phyloP scores from a whole-genome alignment of 148 eudicot species.

The Camellia granthamiana region DNA sequence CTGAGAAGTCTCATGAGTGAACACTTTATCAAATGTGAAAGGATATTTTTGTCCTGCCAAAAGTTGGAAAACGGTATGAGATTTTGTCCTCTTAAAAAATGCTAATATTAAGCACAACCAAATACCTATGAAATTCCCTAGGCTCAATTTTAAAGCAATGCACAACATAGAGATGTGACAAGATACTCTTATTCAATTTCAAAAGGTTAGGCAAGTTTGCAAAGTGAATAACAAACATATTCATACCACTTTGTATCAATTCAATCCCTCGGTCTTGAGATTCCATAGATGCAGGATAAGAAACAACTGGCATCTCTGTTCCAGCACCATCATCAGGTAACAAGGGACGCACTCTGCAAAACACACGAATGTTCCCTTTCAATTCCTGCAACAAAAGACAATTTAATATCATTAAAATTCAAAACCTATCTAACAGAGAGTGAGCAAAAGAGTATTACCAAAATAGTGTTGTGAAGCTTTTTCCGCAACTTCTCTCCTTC shows the following conservation, averaged over 20 bases:
- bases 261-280: conserved; percentile 63
- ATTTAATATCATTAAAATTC: not conserved
- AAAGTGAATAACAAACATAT: not conserved
- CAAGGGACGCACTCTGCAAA: conserved; percentile 74
- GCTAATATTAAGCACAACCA: not conserved
- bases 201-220: not conserved
- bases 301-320: conserved; percentile 41
- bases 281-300: conserved; percentile 55
- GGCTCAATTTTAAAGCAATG: not conserved
- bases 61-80: not conserved
- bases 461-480: conserved; percentile 73
- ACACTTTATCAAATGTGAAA: conserved; percentile 71
- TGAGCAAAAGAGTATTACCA: conserved; percentile 36
- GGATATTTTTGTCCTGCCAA: conserved; percentile 59
- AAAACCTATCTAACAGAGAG: not conserved
- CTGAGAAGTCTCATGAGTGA: conserved; percentile 59
- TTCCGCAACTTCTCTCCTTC: conserved; percentile 70
- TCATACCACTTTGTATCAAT: conserved; percentile 55
- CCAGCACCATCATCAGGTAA: conserved; percentile 63
- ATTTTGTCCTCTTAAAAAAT: not conserved
- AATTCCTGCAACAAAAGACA: conserved; percentile 50
- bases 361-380: conserved; percentile 84
- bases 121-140: not conserved
- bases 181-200: not conserved
- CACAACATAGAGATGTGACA: not conserved